phyloP scores from a whole-genome alignment of 2,329 filamentous ascomycete genomes.

The Lachnellula willkommii region DNA sequence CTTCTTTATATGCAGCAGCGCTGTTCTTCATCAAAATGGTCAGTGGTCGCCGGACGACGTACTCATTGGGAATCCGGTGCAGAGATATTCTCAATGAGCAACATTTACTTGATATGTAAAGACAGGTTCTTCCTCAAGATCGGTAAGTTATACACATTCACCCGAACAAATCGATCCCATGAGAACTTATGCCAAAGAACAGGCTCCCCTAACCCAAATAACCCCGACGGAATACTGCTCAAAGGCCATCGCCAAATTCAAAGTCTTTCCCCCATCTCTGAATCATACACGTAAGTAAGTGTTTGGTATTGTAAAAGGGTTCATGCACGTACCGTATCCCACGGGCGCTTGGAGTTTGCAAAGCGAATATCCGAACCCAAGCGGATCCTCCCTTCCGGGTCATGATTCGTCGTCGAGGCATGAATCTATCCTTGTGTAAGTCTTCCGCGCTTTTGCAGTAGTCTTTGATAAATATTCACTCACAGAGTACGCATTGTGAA shows the following conservation, averaged over 20 bases:
- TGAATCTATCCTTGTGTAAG: slow-evolving; percentile 18
- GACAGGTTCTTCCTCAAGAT: no score
- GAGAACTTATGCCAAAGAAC: no score
- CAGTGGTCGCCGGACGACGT: no score
- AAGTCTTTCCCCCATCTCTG: slow-evolving; percentile 3
- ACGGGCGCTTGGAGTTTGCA: slow-evolving; percentile 28
- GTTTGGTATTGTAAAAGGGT: not conserved
- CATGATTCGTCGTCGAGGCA: slow-evolving; percentile 37
- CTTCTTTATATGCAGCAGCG: no score
- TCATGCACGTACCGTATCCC: slow-evolving; percentile 8
- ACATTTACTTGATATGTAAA: no score
- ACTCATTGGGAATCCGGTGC: no score
- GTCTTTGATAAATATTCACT: not conserved
- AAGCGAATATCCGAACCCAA: slow-evolving; percentile 40
- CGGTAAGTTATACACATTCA: no score
- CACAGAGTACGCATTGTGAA: slow-evolving; percentile 37
- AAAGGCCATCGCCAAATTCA: not conserved
- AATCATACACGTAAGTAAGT: not conserved
- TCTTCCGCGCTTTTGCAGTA: not conserved
- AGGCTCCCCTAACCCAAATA: no score
- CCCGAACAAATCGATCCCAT: no score
- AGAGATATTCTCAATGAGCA: no score
- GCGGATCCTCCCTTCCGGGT: slow-evolving; percentile 34
- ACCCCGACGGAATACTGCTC: not conserved
- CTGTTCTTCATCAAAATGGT: no score